Conservation (phyloP, 108 stramenopile species). For the Hondaea fermentalgiana region DNA sequence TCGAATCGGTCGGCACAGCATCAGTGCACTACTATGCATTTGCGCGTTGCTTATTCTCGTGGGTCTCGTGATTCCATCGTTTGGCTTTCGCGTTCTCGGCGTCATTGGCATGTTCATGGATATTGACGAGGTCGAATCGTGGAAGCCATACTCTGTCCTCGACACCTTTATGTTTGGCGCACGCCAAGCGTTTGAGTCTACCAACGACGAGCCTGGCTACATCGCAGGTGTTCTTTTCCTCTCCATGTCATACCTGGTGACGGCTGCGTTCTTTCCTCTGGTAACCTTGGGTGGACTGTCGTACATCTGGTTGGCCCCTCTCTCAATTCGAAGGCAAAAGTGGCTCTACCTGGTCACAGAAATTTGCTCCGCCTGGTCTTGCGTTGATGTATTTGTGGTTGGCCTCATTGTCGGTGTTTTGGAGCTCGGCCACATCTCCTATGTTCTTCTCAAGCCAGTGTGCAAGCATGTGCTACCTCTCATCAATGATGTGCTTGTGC, state of each 20-base stretch:
- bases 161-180: not conserved
- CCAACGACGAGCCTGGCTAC: not conserved
- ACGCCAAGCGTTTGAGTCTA: not conserved
- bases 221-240: not conserved
- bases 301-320: not conserved
- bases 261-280: not conserved
- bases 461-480: not conserved
- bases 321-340: not conserved
- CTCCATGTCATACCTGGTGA: not conserved
- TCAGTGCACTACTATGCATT: not conserved
- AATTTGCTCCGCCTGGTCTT: not conserved
- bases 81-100: not conserved
- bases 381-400: not conserved
- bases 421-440: not conserved
- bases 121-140: not conserved
- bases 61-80: not conserved
- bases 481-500: not conserved
- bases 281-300: not conserved
- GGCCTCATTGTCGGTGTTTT: not conserved
- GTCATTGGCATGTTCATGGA: conserved; percentile 13
- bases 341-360: not conserved
- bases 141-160: not conserved
- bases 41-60: not conserved
- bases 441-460: not conserved
- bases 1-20: not conserved